Evolutionary conservation across 495 filamentous ascomycete genomes (phyloP).

Genomic region (Clavariopsis aquatica): DNA sequence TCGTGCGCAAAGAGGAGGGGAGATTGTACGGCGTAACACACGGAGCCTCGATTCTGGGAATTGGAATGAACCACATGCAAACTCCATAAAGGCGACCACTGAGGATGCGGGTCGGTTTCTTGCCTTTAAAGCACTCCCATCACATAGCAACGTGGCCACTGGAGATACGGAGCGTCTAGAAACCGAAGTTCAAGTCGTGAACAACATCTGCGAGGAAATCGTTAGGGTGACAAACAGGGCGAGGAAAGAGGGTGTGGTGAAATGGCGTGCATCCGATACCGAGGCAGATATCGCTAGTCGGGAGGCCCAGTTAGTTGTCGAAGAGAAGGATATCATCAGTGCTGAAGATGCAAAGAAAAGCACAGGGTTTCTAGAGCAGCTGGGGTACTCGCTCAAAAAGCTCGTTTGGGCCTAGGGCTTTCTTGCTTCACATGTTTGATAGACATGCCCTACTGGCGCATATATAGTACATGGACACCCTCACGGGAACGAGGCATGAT

Average conservation of each 20-base stretch:
- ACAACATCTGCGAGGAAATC: slow-evolving; percentile 66
- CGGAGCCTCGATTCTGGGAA: slow-evolving; percentile 68
- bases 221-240: slow-evolving; percentile 45
- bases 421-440: neutral
- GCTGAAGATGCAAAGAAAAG: slow-evolving; percentile 82
- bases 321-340: slow-evolving; percentile 76
- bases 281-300: slow-evolving; percentile 38
- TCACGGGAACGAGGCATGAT: no score
- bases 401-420: slow-evolving; percentile 72
- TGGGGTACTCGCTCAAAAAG: slow-evolving; percentile 85
- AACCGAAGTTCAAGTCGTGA: slow-evolving; percentile 70
- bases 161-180: slow-evolving; percentile 45
- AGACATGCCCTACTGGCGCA: no score
- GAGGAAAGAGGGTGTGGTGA: neutral
- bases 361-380: slow-evolving; percentile 80
- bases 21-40: slow-evolving; percentile 78
- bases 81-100: slow-evolving; percentile 20
- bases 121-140: slow-evolving; percentile 67
- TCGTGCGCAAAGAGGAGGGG: slow-evolving; percentile 59
- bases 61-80: slow-evolving; percentile 31
- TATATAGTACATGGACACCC: no score
- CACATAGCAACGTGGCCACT: slow-evolving; percentile 50
- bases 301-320: slow-evolving; percentile 52
- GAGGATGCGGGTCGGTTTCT: slow-evolving; percentile 47
- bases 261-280: slow-evolving; percentile 6